phyloP scores from a whole-genome alignment of 257 asterid genomes.

The Przewalskia tangutica region DNA sequence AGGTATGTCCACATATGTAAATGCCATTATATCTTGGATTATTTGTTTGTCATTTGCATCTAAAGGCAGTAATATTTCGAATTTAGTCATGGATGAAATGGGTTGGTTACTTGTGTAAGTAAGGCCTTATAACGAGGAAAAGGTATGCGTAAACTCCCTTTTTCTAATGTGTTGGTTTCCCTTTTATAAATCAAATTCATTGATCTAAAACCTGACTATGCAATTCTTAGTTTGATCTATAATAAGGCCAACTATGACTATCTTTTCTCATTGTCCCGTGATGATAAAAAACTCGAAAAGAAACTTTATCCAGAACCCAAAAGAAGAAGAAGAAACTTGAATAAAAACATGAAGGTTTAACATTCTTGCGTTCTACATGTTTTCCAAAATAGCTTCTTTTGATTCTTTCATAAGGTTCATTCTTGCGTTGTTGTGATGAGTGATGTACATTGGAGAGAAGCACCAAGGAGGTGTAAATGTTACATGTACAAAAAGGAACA shows the following conservation, averaged over 20 bases:
- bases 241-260: not conserved
- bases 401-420: not conserved
- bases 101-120: not conserved
- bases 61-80: not conserved
- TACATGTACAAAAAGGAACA: not conserved
- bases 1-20: conserved; percentile 46
- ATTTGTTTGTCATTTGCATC: conserved; percentile 1
- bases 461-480: not conserved
- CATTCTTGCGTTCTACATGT: not conserved
- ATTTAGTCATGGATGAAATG: conserved; percentile 1
- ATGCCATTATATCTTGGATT: conserved; percentile 6
- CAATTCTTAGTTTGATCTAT: not conserved
- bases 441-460: not conserved
- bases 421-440: not conserved
- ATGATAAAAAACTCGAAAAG: not conserved
- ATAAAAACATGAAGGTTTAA: not conserved
- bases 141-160: not conserved
- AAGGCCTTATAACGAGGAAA: not conserved
- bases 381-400: not conserved
- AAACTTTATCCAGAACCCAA: not conserved
- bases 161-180: not conserved
- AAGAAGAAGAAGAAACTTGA: not conserved
- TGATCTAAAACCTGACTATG: not conserved
- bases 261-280: not conserved
- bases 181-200: not conserved